Evolutionary conservation across 257 asterid species (phyloP), one percentile per base, ranked within the genome.

Genomic region (Solanum etuberosum): DNA sequence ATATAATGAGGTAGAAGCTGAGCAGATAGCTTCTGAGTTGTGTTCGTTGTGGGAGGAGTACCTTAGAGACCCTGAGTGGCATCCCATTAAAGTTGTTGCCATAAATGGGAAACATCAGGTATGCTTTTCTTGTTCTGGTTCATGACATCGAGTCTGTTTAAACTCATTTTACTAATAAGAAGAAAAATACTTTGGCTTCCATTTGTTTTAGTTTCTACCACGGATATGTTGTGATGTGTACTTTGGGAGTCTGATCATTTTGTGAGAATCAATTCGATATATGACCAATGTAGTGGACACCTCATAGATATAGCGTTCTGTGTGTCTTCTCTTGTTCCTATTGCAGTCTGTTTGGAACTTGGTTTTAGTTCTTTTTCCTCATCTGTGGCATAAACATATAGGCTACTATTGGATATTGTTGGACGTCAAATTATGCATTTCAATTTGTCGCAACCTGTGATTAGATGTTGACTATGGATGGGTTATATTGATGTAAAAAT

Each of bases 11-110:
- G 88, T 87, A 20, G 98, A 94, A 88, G 98, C 97, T 40, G 94
- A 94, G 86, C 98, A 95, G 87, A 94, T 87, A 90, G 98, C 98
- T 27, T 90, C 94, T 16, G 98, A 97, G 57, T 77, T 97, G 91
- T 93, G 96, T 93, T 93, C 97, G 3, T 86, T 95, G 86, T 97
- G 98, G 98, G 95, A 95, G 90, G 99, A 97, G 90, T 93, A 95
- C 93, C 99, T 97, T 59, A 91, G 96, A 88, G 96, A 97, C 90
- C 96, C 98, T 23, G 97, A 88, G 85, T 97, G 99, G 99, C 98
- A 97, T 91, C 99, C 98, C 84, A 83, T 93, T 48, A 93, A 88
- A 87, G 97, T 95, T 87, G 92, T 91, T n/a, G 10, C 37, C 81
- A 37, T 92, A 80, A 67, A 92, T 83, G 98, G 98, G 70, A 93